Base-by-base conservation (phyloP, 805 yeast genomes). In the Maudiozyma turicensis region DNA sequence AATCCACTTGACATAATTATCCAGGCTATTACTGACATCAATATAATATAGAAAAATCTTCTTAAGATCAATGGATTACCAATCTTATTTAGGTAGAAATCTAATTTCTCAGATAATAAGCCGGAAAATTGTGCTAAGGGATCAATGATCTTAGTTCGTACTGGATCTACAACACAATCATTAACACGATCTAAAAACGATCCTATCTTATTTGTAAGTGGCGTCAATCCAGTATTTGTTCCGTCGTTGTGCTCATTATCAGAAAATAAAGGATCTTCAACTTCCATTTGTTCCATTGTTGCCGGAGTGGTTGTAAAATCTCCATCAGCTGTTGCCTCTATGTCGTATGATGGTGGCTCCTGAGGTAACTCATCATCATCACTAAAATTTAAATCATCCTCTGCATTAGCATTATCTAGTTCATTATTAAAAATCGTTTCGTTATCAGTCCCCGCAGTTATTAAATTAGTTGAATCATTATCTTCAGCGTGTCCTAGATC, bases 51-150 rank as follows among this genome's bases (percentile, higher is more conserved):
- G 3, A 86, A 64, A 39, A 90, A 71, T 40, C 98, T 71, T 56
- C 85, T 84, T 30, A 90, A 80, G 30, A 91, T 84, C 44, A 88
- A 66, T 4, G 96, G 96, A 60, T 90, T 88, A 5, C 96, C 96
- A n/a, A 86, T 56, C 51, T 77, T 76, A 15, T 81, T 71, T 10
- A 91, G 65, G 30, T 72, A 65, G 32, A 69, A 65, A 56, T 90
- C 96, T 47, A 79, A 68, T 47, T 74, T 72, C 39, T 69, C 65
- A 48, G 66, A 59, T 8, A 67, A 3, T 13, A 56, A 52, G 6
- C 59, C 52, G 54, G 71, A 69, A 1, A 68, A 43, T 42, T 67
- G 69, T 1, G 72, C 75, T 10, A 77, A 57, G 0, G 82, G 83
- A 51, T 76, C 80, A 39, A 77, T 57, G 5, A 75, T 55, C 11